Evolutionary conservation across 192 early-diverging fungal species (phyloP).

Genomic region (Funneliformis geosporum): DNA sequence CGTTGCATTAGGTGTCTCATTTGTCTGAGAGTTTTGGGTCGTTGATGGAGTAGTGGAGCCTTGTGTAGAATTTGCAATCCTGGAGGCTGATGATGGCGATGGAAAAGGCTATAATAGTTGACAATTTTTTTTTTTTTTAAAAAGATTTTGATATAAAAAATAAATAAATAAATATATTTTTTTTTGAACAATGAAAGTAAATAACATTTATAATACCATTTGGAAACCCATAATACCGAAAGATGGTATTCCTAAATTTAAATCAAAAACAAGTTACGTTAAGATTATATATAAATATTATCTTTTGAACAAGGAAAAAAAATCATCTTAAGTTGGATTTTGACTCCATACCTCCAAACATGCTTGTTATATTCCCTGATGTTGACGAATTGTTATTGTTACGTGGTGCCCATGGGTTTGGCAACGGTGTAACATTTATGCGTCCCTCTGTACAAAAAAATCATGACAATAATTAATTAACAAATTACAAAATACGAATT

Average conservation of each 20-base stretch:
- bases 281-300: background rate
- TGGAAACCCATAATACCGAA: slow-evolving; percentile 7
- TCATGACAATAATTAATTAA: background rate
- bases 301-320: background rate
- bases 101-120: background rate
- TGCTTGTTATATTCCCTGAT: slow-evolving; percentile 2
- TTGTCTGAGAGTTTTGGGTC: background rate
- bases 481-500: background rate
- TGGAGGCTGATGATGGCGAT: background rate
- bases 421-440: slow-evolving; percentile 55
- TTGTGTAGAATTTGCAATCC: background rate
- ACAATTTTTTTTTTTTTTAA: background rate
- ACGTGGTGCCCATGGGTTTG: slow-evolving; percentile 59
- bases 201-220: background rate
- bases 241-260: slow-evolving; percentile 16
- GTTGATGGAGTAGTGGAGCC: background rate
- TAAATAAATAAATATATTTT: background rate
- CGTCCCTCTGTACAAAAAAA: slow-evolving; percentile 43
- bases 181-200: background rate
- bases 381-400: slow-evolving; percentile 29
- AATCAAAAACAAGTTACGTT: background rate
- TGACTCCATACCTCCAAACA: slow-evolving; percentile 40
- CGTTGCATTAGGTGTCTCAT: slow-evolving; percentile 5
- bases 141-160: no score
- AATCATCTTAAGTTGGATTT: background rate